phyloP scores from a whole-genome alignment of 768 basidiomycete genomes.

The Lactifluus pinguis region DNA sequence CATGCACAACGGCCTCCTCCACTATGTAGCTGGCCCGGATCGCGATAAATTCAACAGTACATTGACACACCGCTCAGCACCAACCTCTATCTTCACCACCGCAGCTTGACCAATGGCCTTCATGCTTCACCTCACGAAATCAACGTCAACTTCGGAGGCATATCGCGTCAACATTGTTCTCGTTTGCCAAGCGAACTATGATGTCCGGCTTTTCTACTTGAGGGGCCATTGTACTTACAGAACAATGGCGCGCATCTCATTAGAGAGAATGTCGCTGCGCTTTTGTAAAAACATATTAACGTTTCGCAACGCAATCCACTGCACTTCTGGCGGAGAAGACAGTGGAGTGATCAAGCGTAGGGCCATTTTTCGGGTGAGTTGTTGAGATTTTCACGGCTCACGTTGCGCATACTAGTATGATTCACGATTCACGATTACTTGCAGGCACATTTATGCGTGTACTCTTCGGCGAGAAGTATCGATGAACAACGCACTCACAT shows the following conservation, averaged over 20 bases:
- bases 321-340: no score
- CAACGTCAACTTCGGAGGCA: conserved; percentile 95
- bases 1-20: conserved; percentile 95
- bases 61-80: conserved; percentile 85
- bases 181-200: conserved; percentile 88
- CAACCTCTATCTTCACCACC: conserved; percentile 89
- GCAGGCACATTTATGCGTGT: background rate
- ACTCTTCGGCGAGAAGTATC: background rate
- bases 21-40: conserved; percentile 96
- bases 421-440: conserved; percentile 83
- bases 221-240: no score
- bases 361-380: conserved; percentile 92
- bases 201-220: conserved; percentile 96
- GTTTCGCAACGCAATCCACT: no score
- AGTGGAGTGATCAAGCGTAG: no score
- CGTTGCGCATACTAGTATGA: conserved; percentile 62
- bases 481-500: conserved; percentile 30
- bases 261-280: no score
- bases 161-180: conserved; percentile 93
- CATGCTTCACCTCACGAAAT: conserved; percentile 92
- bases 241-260: no score
- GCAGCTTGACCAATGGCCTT: conserved; percentile 92
- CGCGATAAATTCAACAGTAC: conserved; percentile 86
- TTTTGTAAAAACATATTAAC: no score
- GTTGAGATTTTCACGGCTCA: conserved; percentile 72